Percentiles rank a stretch among this genome's conserved stretches.
phyloP scores from a whole-genome alignment of 139 green algal species.

The Tetraselmis chui region DNA sequence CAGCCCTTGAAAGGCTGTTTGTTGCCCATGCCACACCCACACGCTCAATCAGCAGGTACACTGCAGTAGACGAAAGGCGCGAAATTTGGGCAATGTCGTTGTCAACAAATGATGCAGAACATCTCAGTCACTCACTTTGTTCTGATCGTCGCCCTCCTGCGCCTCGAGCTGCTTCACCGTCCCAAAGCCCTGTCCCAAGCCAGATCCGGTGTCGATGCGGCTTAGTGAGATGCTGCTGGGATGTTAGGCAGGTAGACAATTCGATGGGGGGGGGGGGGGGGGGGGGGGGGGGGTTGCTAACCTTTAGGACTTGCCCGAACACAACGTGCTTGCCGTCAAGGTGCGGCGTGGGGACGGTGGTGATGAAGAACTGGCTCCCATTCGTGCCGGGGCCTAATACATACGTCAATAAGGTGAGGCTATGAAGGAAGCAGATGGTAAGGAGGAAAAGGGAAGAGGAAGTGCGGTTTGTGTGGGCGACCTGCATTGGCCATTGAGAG shows the following conservation, averaged over 20 bases:
- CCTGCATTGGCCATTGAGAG: slow-evolving; percentile 71
- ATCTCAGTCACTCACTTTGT: too few species aligned
- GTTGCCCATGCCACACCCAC: not conserved
- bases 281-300: too few species aligned
- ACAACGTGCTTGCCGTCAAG: slow-evolving; percentile 45
- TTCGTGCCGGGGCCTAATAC: slow-evolving; percentile 54
- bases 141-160: slow-evolving; percentile 25
- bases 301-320: slow-evolving; percentile 32
- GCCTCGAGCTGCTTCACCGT: slow-evolving; percentile 32
- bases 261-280: too few species aligned
- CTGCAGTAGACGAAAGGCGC: too few species aligned
- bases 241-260: too few species aligned
- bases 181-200: slow-evolving; percentile 17
- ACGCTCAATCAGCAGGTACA: too few species aligned
- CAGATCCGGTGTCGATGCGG: too few species aligned
- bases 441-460: not conserved
- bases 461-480: too few species aligned
- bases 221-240: too few species aligned
- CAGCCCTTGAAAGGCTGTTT: slow-evolving; percentile 19
- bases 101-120: too few species aligned
- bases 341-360: slow-evolving; percentile 21
- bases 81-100: too few species aligned
- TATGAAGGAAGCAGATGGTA: not conserved
- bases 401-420: not conserved
- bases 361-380: slow-evolving; percentile 52